A percentile compares a stretch with the other conserved stretches of the same genome.
Conservation (phyloP, 495 filamentous ascomycete genomes). For the Penicillium steckii region DNA sequence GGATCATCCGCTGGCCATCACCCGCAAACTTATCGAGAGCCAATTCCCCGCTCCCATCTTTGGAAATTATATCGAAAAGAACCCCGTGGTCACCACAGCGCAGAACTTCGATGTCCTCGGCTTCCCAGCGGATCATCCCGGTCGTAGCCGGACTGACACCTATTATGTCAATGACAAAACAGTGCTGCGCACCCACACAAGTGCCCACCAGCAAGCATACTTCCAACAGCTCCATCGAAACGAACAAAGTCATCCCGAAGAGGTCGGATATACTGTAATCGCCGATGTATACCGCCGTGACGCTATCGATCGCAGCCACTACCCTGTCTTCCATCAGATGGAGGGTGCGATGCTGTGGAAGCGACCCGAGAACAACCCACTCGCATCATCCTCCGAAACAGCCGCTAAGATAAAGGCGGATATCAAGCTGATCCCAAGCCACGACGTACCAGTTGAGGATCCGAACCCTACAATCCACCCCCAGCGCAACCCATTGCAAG, state of each 20-base stretch:
- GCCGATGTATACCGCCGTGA: slow-evolving; percentile 98
- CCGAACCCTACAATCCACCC: slow-evolving; percentile 76
- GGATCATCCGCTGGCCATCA: slow-evolving; percentile 88
- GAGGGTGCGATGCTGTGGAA: slow-evolving; percentile 93
- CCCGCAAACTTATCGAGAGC: slow-evolving; percentile 87
- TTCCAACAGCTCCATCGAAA: slow-evolving; percentile 59
- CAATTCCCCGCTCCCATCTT: slow-evolving; percentile 73
- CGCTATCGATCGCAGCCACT: slow-evolving; percentile 91
- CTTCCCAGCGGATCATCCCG: slow-evolving; percentile 87
- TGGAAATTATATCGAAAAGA: slow-evolving; percentile 71
- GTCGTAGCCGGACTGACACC: slow-evolving; percentile 83
- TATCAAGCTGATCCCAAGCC: slow-evolving; percentile 62
- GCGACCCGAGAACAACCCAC: slow-evolving; percentile 61
- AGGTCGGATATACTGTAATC: slow-evolving; percentile 80
- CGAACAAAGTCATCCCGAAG: slow-evolving; percentile 51
- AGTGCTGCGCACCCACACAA: slow-evolving; percentile 88
- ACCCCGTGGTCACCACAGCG: slow-evolving; percentile 78
- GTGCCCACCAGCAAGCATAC: slow-evolving; percentile 85
- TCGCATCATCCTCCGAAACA: slow-evolving; percentile 36
- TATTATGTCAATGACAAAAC: slow-evolving; percentile 91
- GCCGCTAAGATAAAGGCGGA: slow-evolving; percentile 57
- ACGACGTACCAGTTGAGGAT: slow-evolving; percentile 77
- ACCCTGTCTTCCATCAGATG: slow-evolving; percentile 98
- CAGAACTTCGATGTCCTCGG: slow-evolving; percentile 95
- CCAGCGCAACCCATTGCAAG: slow-evolving; percentile 81